Evolutionary conservation across 192 early-diverging fungal species (phyloP).

Genomic region (Gryganskiella cystojenkinii): DNA sequence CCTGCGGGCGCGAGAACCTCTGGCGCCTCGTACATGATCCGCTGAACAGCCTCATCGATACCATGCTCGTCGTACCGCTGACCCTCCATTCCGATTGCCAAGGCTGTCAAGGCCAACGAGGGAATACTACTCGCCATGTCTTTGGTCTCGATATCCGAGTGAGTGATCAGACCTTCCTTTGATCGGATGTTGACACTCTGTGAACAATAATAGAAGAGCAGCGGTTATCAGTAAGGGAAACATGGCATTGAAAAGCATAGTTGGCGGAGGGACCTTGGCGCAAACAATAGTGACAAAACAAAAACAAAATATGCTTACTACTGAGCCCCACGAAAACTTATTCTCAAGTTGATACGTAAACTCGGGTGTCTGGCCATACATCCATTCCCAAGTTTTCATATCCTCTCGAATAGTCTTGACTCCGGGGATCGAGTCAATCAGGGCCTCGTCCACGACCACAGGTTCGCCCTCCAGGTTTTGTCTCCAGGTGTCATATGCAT

Average conservation of each 20-base stretch:
- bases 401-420: slow-evolving; percentile 45
- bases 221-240: not conserved
- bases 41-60: slow-evolving; percentile 30
- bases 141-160: slow-evolving; percentile 15
- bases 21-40: slow-evolving; percentile 39
- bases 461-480: slow-evolving; percentile 36
- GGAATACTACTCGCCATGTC: slow-evolving; percentile 1
- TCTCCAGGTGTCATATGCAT: slow-evolving; percentile 52
- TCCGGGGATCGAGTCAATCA: slow-evolving; percentile 24
- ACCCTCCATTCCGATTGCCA: slow-evolving; percentile 47
- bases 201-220: not conserved
- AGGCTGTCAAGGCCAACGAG: slow-evolving; percentile 30
- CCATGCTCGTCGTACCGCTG: slow-evolving; percentile 32
- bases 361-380: slow-evolving; percentile 91
- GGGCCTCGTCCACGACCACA: slow-evolving; percentile 22
- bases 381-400: slow-evolving; percentile 87
- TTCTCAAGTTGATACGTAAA: slow-evolving; percentile 72
- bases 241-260: not conserved
- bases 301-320: slow-evolving; percentile 54
- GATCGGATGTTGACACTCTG: slow-evolving; percentile 32
- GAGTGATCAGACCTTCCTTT: slow-evolving; percentile 33
- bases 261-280: not conserved
- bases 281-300: not conserved
- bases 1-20: slow-evolving; percentile 27
- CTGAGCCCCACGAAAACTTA: slow-evolving; percentile 64